Base-by-base conservation (phyloP, 257 asterid species). In the Datura wrightii region DNA sequence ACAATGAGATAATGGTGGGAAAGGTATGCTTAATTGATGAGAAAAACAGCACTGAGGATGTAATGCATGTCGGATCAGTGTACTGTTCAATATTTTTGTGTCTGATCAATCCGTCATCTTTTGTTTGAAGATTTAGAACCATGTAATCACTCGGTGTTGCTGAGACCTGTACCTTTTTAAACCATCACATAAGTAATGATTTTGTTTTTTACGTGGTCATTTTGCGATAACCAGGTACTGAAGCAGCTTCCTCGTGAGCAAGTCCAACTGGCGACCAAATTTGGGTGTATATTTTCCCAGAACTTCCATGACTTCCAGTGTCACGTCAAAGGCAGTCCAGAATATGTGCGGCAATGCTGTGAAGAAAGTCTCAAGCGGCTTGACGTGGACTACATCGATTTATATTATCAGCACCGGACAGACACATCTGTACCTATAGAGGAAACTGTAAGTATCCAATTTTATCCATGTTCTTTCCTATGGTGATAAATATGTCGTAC, bases 361-460 rank as follows among this genome's bases (percentile, higher is more conserved):
- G 90, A 90, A 50, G 92, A 89, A 66, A 92, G 93, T 50, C 92
- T 91, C 31, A 81, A 79, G 83, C 86, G 94, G 24, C 94, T 91
- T 18, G 87, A 87, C 19, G 91, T 88, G 13, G 92, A 88, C 76
- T 91, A 87, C 87, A 92, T 92, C 31, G 92, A 92, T 87, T 89
- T 92, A 48, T 92, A 90, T 70, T 92, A 88, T 85, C 90, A 66
- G 19, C 96, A 92, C 79, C 87, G 92, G 0, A 59, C 87, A 5
- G 94, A 92, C 59, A 24, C 84, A 14, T 83, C 90, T 11, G 89
- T 90, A 83, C 93, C 94, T 8, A 90, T 91, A 69, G 94, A 91
- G 88, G 92, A 91, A 37, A 92, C 96, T 5, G 93, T 92, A n/a
- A 85, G 81, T 74, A 24, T 48, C 42, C 5, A 46, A 3, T 11